Base-by-base conservation (phyloP, 1,284 basidiomycete species). In the Boletus sp. region DNA sequence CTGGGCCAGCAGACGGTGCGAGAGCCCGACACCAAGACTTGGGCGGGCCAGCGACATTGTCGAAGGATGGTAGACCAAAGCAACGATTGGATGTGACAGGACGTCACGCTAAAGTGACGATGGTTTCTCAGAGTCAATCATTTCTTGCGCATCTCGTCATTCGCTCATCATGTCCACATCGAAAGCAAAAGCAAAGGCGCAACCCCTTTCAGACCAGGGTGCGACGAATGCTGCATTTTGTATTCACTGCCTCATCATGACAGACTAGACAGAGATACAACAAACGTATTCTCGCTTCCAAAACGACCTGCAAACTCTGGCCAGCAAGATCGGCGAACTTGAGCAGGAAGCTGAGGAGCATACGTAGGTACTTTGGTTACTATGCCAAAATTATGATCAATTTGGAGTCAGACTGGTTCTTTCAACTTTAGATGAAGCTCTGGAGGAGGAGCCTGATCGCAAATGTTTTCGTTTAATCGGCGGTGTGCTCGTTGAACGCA, bases 391-490 rank as follows among this genome's bases (percentile, higher is more conserved):
- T 23, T 49, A 20, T 48, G 36, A 49, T 53, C 9, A 41, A 29
- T 12, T 50, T 49, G 40, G 19, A 33, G 44, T 41, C 58, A 98
- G 94, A 35, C 76, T 99, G 14, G 96, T 99, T 8, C 78, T 99
- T 38, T 79, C 80, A 2, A 98, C 95, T 1, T 72, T 99, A 23
- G 80, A 86, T 50, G 85, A 94, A 57, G 83, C 84, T 8, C 73
- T 89, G 35, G 76, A 74, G 26, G 78, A 80, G 50, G 91, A 95
- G 51, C 93, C 95, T 20, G 78, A 84, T 62, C 84, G 96, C 52
- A 94, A 92, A 71, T 99, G 96, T 70, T 99, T 98, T 72, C 84
- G 96, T 41, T 77, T 99, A 57, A 90, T 99, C 52, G 96, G 96
- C 10, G 96, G 95, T 25, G 87, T 97, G 2, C 79, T 99, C 8